Evolutionary conservation across 371 early-diverging fungal species (phyloP), one percentile per base, ranked within the genome.

Genomic region (Dichotomocladium elegans): DNA sequence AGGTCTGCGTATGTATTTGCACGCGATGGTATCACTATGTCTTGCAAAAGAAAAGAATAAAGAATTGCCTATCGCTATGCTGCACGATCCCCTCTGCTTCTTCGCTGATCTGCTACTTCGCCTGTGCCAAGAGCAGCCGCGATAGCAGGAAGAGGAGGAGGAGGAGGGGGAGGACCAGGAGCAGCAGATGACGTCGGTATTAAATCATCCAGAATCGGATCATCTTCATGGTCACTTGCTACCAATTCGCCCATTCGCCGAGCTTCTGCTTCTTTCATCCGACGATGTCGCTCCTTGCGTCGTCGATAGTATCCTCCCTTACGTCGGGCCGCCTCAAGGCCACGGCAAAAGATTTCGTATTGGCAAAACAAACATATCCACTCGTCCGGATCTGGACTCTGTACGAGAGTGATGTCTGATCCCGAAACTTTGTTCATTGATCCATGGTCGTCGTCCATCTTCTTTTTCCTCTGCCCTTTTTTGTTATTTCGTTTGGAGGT

Each of bases 341-440:
- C 74, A 55, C 49, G 28, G 24, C 64, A 59, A 4, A 74, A 52
- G 5, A 74, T 64, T 48, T 70, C 68, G 25, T 65, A 74, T 40
- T 74, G 70, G 46, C 74, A 74, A 49, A 74, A 74, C 25, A 70
- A 52, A 43, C 74, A 74, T 8, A 70, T 68, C 74, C 74, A 74
- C 31, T 74, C 74, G 40, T 70, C 70, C 3, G 70, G 58, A 27
- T 63, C 57, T 15, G 64, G 53, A 41, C 58, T 64, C 51, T 52
- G 52, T 55, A 65, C 22, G 58, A 47, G n/a, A 5, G 57, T 31
- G 14, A 49, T 15, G 15, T 56, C 57, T 3, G 57, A 56, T 9
- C 19, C 34, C 35, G n/a, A 19, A 17, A 42, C 28, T 25, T 33
- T 35, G 47, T 26, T 50, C 19, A 22, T 27, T 6, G 17, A 26